phyloP scores from a whole-genome alignment of 2,329 filamentous ascomycete genomes.

The Leptosphaerulina australis region DNA sequence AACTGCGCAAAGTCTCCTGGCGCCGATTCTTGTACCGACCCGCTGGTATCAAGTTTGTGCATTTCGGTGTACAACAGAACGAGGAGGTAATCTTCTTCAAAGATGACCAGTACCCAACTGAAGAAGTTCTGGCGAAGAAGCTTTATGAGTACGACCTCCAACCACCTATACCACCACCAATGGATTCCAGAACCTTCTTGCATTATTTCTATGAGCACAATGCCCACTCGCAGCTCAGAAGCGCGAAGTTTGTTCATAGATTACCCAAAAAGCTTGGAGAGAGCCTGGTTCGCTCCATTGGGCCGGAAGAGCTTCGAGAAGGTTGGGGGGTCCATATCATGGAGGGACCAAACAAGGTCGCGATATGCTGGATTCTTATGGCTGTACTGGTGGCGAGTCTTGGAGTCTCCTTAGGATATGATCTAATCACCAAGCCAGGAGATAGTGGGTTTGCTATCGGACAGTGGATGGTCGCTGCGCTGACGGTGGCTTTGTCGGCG shows the following conservation, averaged over 20 bases:
- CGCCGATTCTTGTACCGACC: constrained; percentile 13
- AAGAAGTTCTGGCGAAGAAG: constrained; percentile 6
- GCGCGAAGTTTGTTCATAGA: constrained; percentile 10
- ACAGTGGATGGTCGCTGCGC: constrained; percentile 22
- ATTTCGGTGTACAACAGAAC: constrained; percentile 8
- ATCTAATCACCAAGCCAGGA: constrained; percentile 5
- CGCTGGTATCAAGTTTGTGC: constrained; percentile 16
- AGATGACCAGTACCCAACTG: constrained; percentile 1
- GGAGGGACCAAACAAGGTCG: constrained; percentile 20
- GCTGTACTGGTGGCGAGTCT: constrained; percentile 14
- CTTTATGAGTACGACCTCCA: constrained; percentile 14
- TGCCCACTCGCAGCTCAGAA: constrained; percentile 1
- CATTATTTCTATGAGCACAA: constrained; percentile 22
- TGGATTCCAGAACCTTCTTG: constrained; percentile 19
- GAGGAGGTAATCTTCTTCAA: constrained; percentile 12
- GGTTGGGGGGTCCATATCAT: constrained; percentile 25
- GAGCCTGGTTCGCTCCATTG: constrained; percentile 4
- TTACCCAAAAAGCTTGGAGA: constrained; percentile 22
- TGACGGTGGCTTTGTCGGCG: constrained; percentile 16
- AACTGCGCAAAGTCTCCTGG: constrained; percentile 1
- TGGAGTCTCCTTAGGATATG: constrained; percentile 9
- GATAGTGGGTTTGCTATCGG: constrained; percentile 23
- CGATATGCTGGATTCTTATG: constrained; percentile 13
- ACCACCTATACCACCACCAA: constrained; percentile 13
- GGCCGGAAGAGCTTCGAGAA: constrained; percentile 3